Evolutionary conservation across 257 asterid species (phyloP), one percentile per base, ranked within the genome.

Genomic region (Primulina huaijiensis): DNA sequence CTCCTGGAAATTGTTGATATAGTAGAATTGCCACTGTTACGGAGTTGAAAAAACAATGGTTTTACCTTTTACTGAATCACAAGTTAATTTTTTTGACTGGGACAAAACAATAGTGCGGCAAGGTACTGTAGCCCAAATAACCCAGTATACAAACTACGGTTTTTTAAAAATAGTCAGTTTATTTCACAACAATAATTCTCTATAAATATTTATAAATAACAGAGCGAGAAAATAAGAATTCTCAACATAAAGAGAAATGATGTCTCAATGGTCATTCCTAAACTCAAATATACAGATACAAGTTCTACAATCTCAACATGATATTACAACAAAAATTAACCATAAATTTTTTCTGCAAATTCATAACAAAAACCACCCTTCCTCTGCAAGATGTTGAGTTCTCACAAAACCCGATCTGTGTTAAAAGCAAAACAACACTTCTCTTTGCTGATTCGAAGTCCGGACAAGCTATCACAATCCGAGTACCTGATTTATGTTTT

Each of bases 241-340:
- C n/a, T 10, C 14, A 10, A 38, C 1, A 12, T 11, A 12, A 12
- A 43, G 17, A 43, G 8, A 8, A 38, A 38, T 8, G 50, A 38
- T 11, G 53, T 43, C n/a, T 71, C 53, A 40, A 27, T 59, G 56
- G n/a, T 60, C 74, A 55, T 66, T 65, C 30, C 55, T 31, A 12
- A 62, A 61, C 74, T 57, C 35, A 74, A 77, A 71, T 74, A 81
- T 75, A 77, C 80, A 69, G 25, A 23, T 67, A 69, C 79, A 77
- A 50, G 78, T 74, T 77, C 30, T 72, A 78, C 79, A 81, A 69
- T 67, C 76, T 68, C n/a, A 68, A 72, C 69, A 73, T 78, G 72
- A 68, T 82, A 81, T 43, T 43, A 43, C 17, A 43, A 43, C 53
- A 38, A 38, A 38, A 35, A 38, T 8, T 10, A 38, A 38, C 73